Conservation (phyloP, 2,329 filamentous ascomycete species). For the Pseudohalonectria lignicola region DNA sequence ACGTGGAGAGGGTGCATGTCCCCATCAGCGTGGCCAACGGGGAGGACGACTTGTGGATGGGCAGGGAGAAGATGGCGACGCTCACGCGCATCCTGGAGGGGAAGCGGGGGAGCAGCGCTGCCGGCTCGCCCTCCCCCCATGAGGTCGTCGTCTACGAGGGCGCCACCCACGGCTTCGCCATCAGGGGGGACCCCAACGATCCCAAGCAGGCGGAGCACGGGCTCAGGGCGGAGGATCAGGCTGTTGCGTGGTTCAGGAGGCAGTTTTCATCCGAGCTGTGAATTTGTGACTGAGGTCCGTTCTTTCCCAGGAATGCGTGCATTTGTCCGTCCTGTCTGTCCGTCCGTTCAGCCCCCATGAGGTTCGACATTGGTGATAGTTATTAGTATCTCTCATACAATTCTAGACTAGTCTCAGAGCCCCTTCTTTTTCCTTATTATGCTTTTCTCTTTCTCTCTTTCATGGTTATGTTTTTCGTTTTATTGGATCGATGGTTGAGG, state of each 20-base stretch:
- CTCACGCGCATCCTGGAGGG: constrained; percentile 21
- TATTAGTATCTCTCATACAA: no score
- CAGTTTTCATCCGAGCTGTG: constrained; percentile 5
- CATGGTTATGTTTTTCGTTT: no score
- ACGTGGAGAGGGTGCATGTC: constrained; percentile 30
- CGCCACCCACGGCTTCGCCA: constrained; percentile 28
- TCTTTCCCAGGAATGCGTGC: no score
- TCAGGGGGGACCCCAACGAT: constrained; percentile 23
- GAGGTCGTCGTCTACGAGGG: constrained; percentile 25
- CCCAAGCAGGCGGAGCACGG: constrained; percentile 17
- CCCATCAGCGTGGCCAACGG: constrained; percentile 36
- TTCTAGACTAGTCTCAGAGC: no score
- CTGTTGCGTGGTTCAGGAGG: constrained; percentile 19
- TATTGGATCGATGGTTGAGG: no score
- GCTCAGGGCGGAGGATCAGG: constrained; percentile 20
- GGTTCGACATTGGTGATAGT: no score
- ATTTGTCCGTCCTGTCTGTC: no score
- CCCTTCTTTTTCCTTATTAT: not conserved
- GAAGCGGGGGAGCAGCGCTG: constrained; percentile 16
- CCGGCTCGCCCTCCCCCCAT: no score
- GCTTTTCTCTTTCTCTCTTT: no score
- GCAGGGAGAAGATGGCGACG: constrained; percentile 16
- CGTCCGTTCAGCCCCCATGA: no score
- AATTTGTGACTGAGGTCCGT: no score
- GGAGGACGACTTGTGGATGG: constrained; percentile 29